A percentile compares a stretch with the other conserved stretches of the same genome.
phyloP scores from a whole-genome alignment of 2,329 filamentous ascomycete genomes.

The Hymenotorrendiella dingleyae region DNA sequence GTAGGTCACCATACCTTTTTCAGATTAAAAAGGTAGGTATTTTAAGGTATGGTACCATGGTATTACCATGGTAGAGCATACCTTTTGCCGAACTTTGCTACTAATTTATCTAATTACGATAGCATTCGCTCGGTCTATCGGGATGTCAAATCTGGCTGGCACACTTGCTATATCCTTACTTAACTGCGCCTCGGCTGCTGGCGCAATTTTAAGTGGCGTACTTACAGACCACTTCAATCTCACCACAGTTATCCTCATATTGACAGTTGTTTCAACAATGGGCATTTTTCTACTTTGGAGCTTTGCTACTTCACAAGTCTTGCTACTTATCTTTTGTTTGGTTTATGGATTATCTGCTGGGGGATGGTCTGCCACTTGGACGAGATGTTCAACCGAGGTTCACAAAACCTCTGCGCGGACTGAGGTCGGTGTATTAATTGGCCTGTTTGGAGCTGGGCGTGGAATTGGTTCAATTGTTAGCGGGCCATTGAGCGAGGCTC shows the following conservation, averaged over 20 bases:
- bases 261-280: slow-evolving; percentile 41
- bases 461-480: slow-evolving; percentile 55
- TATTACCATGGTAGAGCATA: too few relatives aligned
- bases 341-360: slow-evolving; percentile 54
- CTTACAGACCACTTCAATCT: slow-evolving; percentile 39
- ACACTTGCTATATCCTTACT: slow-evolving; percentile 44
- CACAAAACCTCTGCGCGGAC: slow-evolving; percentile 13
- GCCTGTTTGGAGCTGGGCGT: slow-evolving; percentile 49
- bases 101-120: slow-evolving; percentile 46
- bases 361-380: slow-evolving; percentile 43
- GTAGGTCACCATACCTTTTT: too few relatives aligned
- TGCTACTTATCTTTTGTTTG: slow-evolving; percentile 45
- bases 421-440: slow-evolving; percentile 30
- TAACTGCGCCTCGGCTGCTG: slow-evolving; percentile 42
- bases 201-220: slow-evolving; percentile 22
- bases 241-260: slow-evolving; percentile 42
- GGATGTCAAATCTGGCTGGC: slow-evolving; percentile 35
- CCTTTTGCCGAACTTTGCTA: too few relatives aligned
- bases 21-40: too few relatives aligned
- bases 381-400: slow-evolving; percentile 27
- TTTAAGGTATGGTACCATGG: too few relatives aligned
- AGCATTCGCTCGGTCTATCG: slow-evolving; percentile 42
- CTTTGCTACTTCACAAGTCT: slow-evolving; percentile 37
- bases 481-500: slow-evolving; percentile 49
- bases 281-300: slow-evolving; percentile 51